Percentiles rank a stretch among this genome's conserved stretches.
phyloP scores from a whole-genome alignment of 306 rosid species.

The barrel medic (Medicago truncatula) region MtrunA17r5.0-ANR NC_053043.1:9932501-9933000 shows the following conservation, averaged over 20 bases:
- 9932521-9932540: conserved; percentile 5
- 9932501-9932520: neutral
- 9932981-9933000: too few relatives aligned
- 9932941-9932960: too few relatives aligned
- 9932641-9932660: neutral
- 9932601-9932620: neutral
- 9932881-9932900: too few relatives aligned
- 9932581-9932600: conserved; percentile 6
- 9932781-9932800: too few relatives aligned
- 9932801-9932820: neutral
- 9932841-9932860: neutral
- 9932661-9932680: neutral
- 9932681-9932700: neutral
- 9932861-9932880: neutral
- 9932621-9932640: neutral
- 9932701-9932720: neutral
- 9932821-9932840: neutral
- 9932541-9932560: conserved; percentile 13
- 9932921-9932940: too few relatives aligned
- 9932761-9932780: neutral
- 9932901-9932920: too few relatives aligned
- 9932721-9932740: neutral
- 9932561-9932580: neutral
- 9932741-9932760: conserved; percentile 7
- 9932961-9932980: too few relatives aligned